Conservation (phyloP, 371 early-diverging fungal genomes). For the Choanephora cucurbitarum region DNA sequence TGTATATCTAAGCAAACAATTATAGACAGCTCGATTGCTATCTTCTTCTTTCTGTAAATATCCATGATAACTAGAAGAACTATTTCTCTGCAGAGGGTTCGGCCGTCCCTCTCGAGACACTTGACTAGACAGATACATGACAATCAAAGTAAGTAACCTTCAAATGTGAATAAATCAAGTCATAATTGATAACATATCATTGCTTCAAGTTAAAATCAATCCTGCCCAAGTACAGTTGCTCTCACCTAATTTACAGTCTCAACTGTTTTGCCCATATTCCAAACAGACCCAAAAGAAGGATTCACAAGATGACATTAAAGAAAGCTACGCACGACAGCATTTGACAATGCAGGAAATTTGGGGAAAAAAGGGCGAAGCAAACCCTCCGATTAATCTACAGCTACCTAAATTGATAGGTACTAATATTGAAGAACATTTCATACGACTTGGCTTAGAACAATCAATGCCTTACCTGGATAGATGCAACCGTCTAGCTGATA, state of each 20-base stretch:
- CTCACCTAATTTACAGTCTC: constrained; percentile 48
- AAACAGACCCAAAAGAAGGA: constrained; percentile 14
- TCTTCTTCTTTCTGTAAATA: too few relatives aligned
- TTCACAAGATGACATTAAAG: constrained; percentile 14
- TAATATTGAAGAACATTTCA: constrained; percentile 84
- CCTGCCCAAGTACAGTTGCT: constrained; percentile 60
- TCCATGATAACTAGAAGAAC: too few relatives aligned
- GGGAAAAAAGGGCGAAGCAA: constrained; percentile 61
- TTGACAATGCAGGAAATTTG: constrained; percentile 64
- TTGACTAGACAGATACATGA: too few relatives aligned
- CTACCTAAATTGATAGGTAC: constrained; percentile 60
- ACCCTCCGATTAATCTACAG: constrained; percentile 41
- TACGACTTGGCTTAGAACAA: constrained; percentile 68
- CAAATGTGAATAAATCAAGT: not conserved
- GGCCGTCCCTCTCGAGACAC: too few relatives aligned
- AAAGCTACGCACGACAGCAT: constrained; percentile 55
- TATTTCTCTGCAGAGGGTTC: too few relatives aligned
- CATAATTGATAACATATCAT: not conserved
- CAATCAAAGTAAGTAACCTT: not conserved
- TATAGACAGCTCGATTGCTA: too few relatives aligned
- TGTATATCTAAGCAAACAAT: too few relatives aligned
- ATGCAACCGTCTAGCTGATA: constrained; percentile 54
- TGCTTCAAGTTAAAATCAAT: constrained; percentile 32
- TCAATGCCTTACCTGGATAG: constrained; percentile 54
- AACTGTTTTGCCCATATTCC: constrained; percentile 34